Evolutionary conservation across 1,284 basidiomycete species (phyloP).

Genomic region (Rhodotorula sp.): DNA sequence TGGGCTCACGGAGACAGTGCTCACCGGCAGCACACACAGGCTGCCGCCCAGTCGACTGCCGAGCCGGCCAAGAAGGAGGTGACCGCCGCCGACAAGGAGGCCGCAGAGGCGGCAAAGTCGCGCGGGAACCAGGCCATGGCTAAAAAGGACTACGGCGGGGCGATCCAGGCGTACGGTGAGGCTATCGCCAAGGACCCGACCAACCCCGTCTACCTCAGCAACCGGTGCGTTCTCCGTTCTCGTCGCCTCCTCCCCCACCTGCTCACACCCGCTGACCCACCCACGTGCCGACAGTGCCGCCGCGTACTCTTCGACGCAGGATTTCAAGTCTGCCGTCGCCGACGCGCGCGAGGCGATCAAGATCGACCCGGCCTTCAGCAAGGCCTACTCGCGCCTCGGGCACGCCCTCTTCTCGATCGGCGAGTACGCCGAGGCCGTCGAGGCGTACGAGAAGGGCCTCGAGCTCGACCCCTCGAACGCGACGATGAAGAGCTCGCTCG

Average conservation of each 20-base stretch:
- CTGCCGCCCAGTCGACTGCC: slow-evolving; percentile 43
- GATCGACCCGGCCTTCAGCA: slow-evolving; percentile 83
- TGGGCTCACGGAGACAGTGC: slow-evolving; percentile 28
- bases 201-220: slow-evolving; percentile 84
- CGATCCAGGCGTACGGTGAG: slow-evolving; percentile 77
- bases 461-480: slow-evolving; percentile 82
- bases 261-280: slow-evolving; percentile 8
- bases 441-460: slow-evolving; percentile 84
- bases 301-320: slow-evolving; percentile 82
- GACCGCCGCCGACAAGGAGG: slow-evolving; percentile 65
- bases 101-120: slow-evolving; percentile 78
- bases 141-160: slow-evolving; percentile 72
- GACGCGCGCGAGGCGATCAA: slow-evolving; percentile 87
- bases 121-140: slow-evolving; percentile 84
- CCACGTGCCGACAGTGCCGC: slow-evolving; percentile 61
- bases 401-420: slow-evolving; percentile 90
- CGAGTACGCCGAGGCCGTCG: slow-evolving; percentile 74
- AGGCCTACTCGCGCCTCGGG: slow-evolving; percentile 95
- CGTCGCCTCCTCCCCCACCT: neutral
- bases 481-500: slow-evolving; percentile 81
- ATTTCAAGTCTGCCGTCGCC: slow-evolving; percentile 79
- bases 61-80: slow-evolving; percentile 9
- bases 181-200: slow-evolving; percentile 72
- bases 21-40: slow-evolving; percentile 15
- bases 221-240: slow-evolving; percentile 29